A percentile compares a stretch with the other conserved stretches of the same genome.
phyloP scores from a whole-genome alignment of 768 basidiomycete genomes.

The Russula sp. region DNA sequence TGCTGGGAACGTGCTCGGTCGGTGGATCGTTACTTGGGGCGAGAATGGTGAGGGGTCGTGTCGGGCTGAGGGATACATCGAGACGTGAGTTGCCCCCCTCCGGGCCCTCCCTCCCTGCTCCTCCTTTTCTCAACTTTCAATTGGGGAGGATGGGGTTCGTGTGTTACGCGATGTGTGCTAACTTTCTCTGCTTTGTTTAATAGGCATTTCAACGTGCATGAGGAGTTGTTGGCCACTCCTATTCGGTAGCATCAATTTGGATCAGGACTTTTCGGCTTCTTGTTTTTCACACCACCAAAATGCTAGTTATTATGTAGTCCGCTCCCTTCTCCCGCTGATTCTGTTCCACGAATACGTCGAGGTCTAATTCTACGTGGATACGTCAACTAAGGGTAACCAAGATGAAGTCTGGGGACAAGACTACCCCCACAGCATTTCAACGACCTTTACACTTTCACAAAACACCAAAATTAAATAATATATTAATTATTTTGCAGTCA shows the following conservation, averaged over 20 bases:
- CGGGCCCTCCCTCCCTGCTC: not conserved
- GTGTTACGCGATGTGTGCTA: not conserved
- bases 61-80: conserved; percentile 53
- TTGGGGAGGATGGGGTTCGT: too few relatives aligned
- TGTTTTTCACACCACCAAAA: not conserved
- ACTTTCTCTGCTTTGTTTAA: not conserved
- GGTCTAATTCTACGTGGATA: too few relatives aligned
- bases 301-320: not conserved
- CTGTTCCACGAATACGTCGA: too few relatives aligned
- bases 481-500: too few relatives aligned
- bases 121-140: not conserved
- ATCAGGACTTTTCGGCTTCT: not conserved
- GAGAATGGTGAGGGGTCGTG: conserved; percentile 60
- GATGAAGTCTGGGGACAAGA: too few relatives aligned
- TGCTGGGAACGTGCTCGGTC: conserved; percentile 55
- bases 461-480: too few relatives aligned
- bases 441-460: too few relatives aligned
- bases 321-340: too few relatives aligned
- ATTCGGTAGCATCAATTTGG: conserved; percentile 18
- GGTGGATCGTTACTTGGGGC: conserved; percentile 77
- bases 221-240: conserved; percentile 36
- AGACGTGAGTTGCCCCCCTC: conserved; percentile 45
- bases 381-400: too few relatives aligned
- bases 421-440: too few relatives aligned
- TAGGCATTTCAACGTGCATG: conserved; percentile 50